Percentiles rank a stretch among this genome's conserved stretches.
Conservation (phyloP, 2,329 filamentous ascomycete genomes). For the Phaeosphaeriaceae sp. region DNA sequence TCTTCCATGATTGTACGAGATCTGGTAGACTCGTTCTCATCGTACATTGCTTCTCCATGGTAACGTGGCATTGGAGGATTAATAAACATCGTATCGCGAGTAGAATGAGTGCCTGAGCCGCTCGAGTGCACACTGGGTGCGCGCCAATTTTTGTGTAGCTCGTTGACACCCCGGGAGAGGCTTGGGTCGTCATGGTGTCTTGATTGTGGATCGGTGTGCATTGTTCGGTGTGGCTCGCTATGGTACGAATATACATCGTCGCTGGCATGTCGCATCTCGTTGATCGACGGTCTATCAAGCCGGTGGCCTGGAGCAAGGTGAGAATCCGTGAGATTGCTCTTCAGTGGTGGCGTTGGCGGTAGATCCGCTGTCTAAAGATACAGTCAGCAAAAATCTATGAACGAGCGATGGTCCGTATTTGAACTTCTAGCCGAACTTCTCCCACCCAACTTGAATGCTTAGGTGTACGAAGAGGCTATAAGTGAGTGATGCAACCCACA, state of each 20-base stretch:
- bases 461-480: too few relatives aligned
- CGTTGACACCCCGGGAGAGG: constrained; percentile 25
- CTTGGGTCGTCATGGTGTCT: constrained; percentile 23
- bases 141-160: constrained; percentile 38
- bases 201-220: constrained; percentile 18
- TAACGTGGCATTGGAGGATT: constrained; percentile 22
- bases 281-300: constrained; percentile 25
- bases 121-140: constrained; percentile 36
- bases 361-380: constrained; percentile 25
- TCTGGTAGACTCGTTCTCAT: constrained; percentile 31
- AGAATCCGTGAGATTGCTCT: constrained; percentile 17
- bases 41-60: constrained; percentile 31
- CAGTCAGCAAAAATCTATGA: constrained; percentile 2
- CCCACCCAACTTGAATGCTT: too few relatives aligned
- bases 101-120: constrained; percentile 24
- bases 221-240: constrained; percentile 13
- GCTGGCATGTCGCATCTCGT: constrained; percentile 19
- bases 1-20: constrained; percentile 33
- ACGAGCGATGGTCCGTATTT: neutral
- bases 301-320: constrained; percentile 12
- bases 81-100: constrained; percentile 37
- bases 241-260: constrained; percentile 19
- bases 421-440: too few relatives aligned
- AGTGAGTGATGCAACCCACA: too few relatives aligned
- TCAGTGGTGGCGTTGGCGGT: constrained; percentile 33